phyloP scores from a whole-genome alignment of 2,329 filamentous ascomycete genomes.

The Fusarium euwallaceae region DNA sequence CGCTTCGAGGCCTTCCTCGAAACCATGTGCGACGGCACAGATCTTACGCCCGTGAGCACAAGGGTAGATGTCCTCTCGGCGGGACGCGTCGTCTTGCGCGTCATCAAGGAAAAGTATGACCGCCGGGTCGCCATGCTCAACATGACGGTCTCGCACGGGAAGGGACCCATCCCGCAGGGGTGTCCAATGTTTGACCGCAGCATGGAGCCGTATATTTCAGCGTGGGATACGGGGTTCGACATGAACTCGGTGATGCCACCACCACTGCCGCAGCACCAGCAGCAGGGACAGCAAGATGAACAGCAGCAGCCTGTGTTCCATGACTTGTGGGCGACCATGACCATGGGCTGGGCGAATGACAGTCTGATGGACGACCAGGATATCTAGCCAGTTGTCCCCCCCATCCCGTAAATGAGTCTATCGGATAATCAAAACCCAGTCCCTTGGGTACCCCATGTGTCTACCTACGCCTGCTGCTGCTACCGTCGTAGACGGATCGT shows the following conservation, averaged over 20 bases:
- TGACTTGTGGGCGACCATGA: conserved; percentile 65
- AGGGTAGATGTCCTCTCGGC: conserved; percentile 60
- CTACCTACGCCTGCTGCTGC: background rate
- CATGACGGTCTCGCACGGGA: background rate
- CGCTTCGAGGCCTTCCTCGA: conserved; percentile 57
- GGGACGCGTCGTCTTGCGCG: conserved; percentile 59
- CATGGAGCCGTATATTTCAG: conserved; percentile 59
- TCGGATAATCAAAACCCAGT: background rate
- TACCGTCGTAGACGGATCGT: background rate
- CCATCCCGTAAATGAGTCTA: background rate
- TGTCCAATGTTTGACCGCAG: conserved; percentile 68
- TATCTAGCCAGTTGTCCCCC: background rate
- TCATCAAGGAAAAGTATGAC: conserved; percentile 62
- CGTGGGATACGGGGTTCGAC: conserved; percentile 58
- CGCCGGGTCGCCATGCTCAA: conserved; percentile 53
- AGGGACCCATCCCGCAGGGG: conserved; percentile 34
- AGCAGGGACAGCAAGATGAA: conserved; percentile 30
- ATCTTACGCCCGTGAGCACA: conserved; percentile 43
- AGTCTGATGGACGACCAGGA: conserved; percentile 12
- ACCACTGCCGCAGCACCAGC: conserved; percentile 18
- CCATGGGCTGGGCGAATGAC: conserved; percentile 57
- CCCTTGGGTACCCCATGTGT: background rate
- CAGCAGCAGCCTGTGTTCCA: conserved; percentile 51
- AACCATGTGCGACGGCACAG: conserved; percentile 48
- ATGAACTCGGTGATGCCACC: conserved; percentile 25